Conservation (phyloP, 768 basidiomycete genomes). For the Lentinula lateritia region DNA sequence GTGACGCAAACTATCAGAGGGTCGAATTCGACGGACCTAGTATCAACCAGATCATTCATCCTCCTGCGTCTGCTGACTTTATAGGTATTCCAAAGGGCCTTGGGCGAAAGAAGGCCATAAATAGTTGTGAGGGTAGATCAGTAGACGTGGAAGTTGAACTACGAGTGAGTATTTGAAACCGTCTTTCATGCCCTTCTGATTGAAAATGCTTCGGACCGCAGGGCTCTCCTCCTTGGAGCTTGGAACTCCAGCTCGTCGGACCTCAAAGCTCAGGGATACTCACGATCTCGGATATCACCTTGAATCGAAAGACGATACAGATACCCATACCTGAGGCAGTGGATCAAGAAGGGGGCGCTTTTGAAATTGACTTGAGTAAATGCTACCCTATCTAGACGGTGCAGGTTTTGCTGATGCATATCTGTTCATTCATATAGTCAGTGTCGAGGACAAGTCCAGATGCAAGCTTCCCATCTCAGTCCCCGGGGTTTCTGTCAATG, state of each 20-base stretch:
- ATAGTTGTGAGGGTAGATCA: slow-evolving; percentile 72
- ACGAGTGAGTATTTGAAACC: slow-evolving; percentile 39
- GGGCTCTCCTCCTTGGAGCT: slow-evolving; percentile 89
- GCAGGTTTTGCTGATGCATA: background rate
- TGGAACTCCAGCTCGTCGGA: slow-evolving; percentile 79
- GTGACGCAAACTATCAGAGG: slow-evolving; percentile 80
- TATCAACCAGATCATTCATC: slow-evolving; percentile 87
- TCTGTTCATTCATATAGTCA: slow-evolving; percentile 37
- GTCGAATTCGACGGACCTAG: slow-evolving; percentile 69
- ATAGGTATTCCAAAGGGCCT: slow-evolving; percentile 28
- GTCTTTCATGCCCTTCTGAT: background rate
- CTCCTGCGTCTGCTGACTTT: slow-evolving; percentile 77
- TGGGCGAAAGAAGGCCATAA: slow-evolving; percentile 49
- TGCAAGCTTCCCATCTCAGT: slow-evolving; percentile 75
- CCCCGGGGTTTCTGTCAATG: slow-evolving; percentile 79
- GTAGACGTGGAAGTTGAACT: slow-evolving; percentile 81
- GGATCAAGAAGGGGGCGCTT: slow-evolving; percentile 63
- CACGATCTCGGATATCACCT: slow-evolving; percentile 48
- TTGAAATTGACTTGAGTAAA: slow-evolving; percentile 73
- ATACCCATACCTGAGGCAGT: slow-evolving; percentile 66
- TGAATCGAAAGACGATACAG: slow-evolving; percentile 47
- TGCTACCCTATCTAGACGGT: background rate
- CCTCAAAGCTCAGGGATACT: slow-evolving; percentile 61
- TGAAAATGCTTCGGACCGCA: slow-evolving; percentile 21
- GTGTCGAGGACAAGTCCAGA: slow-evolving; percentile 82